A percentile compares a stretch with the other conserved stretches of the same genome.
These are phyloP conservation scores for Tulasnella sp. DNA, from an alignment of 768 basidiomycete species.

Conservation along the genomic window DNA sequence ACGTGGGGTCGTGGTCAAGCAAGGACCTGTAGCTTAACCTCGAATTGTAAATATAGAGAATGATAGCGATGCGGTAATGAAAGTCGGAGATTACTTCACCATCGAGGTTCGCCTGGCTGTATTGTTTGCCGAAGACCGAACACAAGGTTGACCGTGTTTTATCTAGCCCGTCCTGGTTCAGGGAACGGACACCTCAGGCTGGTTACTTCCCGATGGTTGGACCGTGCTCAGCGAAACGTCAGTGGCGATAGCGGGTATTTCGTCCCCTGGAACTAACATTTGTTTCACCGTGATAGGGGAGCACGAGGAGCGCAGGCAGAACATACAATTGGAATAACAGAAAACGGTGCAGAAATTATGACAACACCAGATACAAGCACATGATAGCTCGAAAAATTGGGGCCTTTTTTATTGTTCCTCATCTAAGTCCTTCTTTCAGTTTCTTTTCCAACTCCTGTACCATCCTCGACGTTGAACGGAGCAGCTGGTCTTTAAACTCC, in stretches of 20 bases:
- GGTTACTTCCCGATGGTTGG: slow-evolving; percentile 91
- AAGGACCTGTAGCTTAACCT: not conserved
- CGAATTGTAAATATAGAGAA: slow-evolving; percentile 53
- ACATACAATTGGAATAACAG: slow-evolving; percentile 82
- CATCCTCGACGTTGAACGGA: slow-evolving; percentile 11
- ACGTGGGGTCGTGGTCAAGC: slow-evolving; percentile 33
- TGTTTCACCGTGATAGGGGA: slow-evolving; percentile 47
- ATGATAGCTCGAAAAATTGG: not conserved
- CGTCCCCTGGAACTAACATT: not conserved
- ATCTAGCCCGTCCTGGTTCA: slow-evolving; percentile 71
- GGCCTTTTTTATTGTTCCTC: not conserved
- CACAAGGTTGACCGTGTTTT: not conserved
- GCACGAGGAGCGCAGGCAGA: slow-evolving; percentile 82
- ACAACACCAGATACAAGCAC: slow-evolving; percentile 44
- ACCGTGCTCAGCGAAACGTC: slow-evolving; percentile 80
- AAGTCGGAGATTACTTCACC: slow-evolving; percentile 84
- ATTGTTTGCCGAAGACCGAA: not conserved
- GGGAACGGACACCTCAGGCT: slow-evolving; percentile 61
- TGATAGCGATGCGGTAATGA: slow-evolving; percentile 77
- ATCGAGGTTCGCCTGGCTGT: slow-evolving; percentile 61
- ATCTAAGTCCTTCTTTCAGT: slow-evolving; percentile 11
- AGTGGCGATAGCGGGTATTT: slow-evolving; percentile 31
- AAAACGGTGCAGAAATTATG: slow-evolving; percentile 71
- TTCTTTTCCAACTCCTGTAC: slow-evolving; percentile 25
- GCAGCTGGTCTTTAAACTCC: slow-evolving; percentile 19